Evolutionary conservation across 495 filamentous ascomycete species (phyloP), one percentile per base, ranked within the genome.

Genomic region (Penicillium turbatum): DNA sequence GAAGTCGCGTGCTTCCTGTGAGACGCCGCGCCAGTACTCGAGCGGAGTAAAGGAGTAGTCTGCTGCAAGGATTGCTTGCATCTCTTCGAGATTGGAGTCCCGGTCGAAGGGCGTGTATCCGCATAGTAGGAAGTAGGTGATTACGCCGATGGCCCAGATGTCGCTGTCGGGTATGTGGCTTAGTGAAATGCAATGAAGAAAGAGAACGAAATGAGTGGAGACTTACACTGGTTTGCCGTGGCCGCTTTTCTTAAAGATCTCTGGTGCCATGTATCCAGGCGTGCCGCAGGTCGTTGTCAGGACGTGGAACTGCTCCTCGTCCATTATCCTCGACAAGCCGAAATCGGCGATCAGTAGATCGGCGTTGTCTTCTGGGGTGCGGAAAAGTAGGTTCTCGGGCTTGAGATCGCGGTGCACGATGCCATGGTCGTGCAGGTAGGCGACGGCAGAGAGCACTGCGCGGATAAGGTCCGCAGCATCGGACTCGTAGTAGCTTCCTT

Each of bases 71-170:
- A 98, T 98, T 52, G 95, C 93, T 74, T 97, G 91, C 92, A 98
- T 96, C 77, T 98, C 93, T 71, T 98, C 93, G 59, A 97, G 84
- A 70, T 98, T 95, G 43, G 85, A 90, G 68, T 98, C 93, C 17
- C 95, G 87, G 75, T 98, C 93, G 67, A 98, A 98, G 48, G 95
- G 93, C 11, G 95, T 97, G 73, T 97, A 97, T 54, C 93, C 93
- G 72, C 93, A 98, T 48, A 98, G 84, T 13, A 98, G 78, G 78
- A 98, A 98, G 73, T 97, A 98, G 12, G 88, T 89, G 60, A 92
- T 92, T 4, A 90, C 86, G 40, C 87, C 87, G 51, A 89, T 86
- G 48, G 86, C 86, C 86, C 86, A 90, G 55, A 90, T 77, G 61
- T 90, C 86, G 51, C 85, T 87, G 50, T 43, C 29, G 24, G 46